Percentiles rank a stretch among this genome's conserved stretches.
phyloP scores from a whole-genome alignment of 257 asterid species.

The Solanum pimpinellifolium region DNA sequence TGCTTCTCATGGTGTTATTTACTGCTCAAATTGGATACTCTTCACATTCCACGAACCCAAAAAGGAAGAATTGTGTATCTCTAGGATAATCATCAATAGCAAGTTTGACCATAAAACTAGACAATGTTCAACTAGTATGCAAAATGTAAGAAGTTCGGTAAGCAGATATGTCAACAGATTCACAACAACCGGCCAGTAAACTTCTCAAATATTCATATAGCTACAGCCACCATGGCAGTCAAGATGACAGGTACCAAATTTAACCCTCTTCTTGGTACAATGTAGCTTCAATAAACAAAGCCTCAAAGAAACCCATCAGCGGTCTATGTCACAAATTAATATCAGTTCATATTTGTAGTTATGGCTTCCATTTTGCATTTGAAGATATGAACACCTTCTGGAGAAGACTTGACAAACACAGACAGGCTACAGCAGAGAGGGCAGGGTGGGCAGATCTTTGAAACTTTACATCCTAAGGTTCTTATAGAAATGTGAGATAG shows the following conservation, averaged over 20 bases:
- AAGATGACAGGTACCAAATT: not conserved
- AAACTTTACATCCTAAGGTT: not conserved
- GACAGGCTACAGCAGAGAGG: not conserved
- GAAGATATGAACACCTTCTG: not conserved
- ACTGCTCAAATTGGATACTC: not conserved
- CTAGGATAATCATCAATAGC: not conserved
- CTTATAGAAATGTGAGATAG: not conserved
- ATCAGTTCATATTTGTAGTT: not conserved
- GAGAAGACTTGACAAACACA: not conserved
- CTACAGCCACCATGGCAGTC: not conserved
- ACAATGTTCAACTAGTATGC: not conserved
- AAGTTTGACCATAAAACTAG: not conserved
- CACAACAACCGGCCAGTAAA: not conserved
- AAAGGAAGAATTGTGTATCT: too few species aligned
- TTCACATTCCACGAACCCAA: not conserved
- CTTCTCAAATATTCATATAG: not conserved
- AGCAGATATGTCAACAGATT: not conserved
- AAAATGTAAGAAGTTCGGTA: not conserved
- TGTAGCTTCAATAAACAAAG: not conserved
- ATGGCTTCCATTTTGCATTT: not conserved
- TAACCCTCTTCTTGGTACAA: not conserved
- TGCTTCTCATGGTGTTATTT: not conserved
- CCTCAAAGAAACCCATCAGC: not conserved
- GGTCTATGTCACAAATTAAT: not conserved
- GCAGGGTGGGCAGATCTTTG: not conserved